phyloP scores from a whole-genome alignment of 2,329 filamentous ascomycete genomes.

The Daldinia eschscholtzii region DNA sequence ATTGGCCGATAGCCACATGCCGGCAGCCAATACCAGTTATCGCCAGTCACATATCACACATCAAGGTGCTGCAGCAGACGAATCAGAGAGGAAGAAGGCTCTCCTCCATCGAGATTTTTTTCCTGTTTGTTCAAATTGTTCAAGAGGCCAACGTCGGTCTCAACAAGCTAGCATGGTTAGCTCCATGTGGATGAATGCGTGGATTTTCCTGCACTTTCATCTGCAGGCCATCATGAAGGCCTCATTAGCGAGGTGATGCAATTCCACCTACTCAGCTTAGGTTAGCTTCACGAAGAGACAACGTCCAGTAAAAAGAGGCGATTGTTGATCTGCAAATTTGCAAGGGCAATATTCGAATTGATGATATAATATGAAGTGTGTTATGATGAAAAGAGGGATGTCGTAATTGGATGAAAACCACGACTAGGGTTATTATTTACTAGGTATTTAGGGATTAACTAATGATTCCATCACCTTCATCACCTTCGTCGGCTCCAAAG shows the following conservation, averaged over 20 bases:
- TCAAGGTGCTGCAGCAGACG: slow-evolving; percentile 43
- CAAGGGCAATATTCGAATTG: slow-evolving; percentile 12
- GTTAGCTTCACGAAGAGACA: slow-evolving; percentile 32
- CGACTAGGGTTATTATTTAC: neutral
- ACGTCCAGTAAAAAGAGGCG: slow-evolving; percentile 26
- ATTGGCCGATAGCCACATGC: slow-evolving; percentile 52
- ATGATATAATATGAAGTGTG: slow-evolving; percentile 2
- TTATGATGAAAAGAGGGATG: slow-evolving; percentile 14
- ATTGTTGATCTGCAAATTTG: slow-evolving; percentile 22
- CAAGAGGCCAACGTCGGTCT: slow-evolving; percentile 30
- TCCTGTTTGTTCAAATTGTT: slow-evolving; percentile 18
- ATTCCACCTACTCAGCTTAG: slow-evolving; percentile 39
- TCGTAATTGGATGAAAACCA: slow-evolving; percentile 13
- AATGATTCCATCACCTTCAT: slow-evolving; percentile 13
- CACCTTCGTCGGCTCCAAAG: neutral
- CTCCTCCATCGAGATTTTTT: slow-evolving; percentile 28
- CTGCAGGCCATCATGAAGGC: slow-evolving; percentile 45
- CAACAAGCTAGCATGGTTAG: slow-evolving; percentile 40
- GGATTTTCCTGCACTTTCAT: slow-evolving; percentile 38
- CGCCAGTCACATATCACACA: slow-evolving; percentile 53
- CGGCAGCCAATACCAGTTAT: slow-evolving; percentile 50
- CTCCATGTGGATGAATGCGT: slow-evolving; percentile 38
- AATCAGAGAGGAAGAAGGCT: slow-evolving; percentile 32
- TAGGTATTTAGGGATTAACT: neutral
- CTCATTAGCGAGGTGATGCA: slow-evolving; percentile 41